A percentile compares a stretch with the other conserved stretches of the same genome.
phyloP scores from a whole-genome alignment of 2,329 filamentous ascomycete species.

The Colletotrichum siamense region DNA sequence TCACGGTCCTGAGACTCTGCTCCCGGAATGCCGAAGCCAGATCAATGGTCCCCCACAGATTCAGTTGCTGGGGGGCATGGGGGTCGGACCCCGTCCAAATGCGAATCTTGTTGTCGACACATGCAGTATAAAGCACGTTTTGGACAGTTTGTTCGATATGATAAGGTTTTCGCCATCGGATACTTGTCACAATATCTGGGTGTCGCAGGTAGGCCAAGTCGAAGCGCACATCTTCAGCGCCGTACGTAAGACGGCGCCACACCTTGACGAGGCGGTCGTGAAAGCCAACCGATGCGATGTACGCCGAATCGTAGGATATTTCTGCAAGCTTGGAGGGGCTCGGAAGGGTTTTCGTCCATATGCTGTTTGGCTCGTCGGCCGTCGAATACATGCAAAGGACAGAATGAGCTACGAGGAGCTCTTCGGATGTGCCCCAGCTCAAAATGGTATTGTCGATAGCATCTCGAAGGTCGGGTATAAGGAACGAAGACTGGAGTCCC shows the following conservation, averaged over 20 bases:
- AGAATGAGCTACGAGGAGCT: conserved; percentile 79
- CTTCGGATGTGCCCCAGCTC: conserved; percentile 87
- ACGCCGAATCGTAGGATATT: conserved; percentile 85
- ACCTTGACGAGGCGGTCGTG: conserved; percentile 89
- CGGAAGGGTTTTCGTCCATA: conserved; percentile 80
- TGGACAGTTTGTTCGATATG: conserved; percentile 80
- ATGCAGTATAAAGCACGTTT: conserved; percentile 90
- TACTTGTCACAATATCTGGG: conserved; percentile 76
- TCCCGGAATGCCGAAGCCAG: conserved; percentile 72
- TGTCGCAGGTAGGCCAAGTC: conserved; percentile 93
- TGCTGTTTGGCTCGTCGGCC: conserved; percentile 54
- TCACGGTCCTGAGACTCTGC: conserved; percentile 21
- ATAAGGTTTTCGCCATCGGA: conserved; percentile 85
- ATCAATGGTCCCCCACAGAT: conserved; percentile 83
- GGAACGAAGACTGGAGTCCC: conserved; percentile 68
- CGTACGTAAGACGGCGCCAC: conserved; percentile 88
- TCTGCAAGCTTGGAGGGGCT: conserved; percentile 75
- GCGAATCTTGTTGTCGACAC: conserved; percentile 78
- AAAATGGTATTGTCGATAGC: conserved; percentile 53
- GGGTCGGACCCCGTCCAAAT: conserved; percentile 84
- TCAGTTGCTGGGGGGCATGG: conserved; percentile 73
- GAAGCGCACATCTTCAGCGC: conserved; percentile 82
- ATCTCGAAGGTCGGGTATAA: conserved; percentile 35
- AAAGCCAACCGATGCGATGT: conserved; percentile 81
- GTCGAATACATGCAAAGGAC: conserved; percentile 72